Evolutionary conservation across 208 protist genomes (phyloP), one percentile per base, ranked within the genome.

Genomic region (Leishmania tarentolae): DNA sequence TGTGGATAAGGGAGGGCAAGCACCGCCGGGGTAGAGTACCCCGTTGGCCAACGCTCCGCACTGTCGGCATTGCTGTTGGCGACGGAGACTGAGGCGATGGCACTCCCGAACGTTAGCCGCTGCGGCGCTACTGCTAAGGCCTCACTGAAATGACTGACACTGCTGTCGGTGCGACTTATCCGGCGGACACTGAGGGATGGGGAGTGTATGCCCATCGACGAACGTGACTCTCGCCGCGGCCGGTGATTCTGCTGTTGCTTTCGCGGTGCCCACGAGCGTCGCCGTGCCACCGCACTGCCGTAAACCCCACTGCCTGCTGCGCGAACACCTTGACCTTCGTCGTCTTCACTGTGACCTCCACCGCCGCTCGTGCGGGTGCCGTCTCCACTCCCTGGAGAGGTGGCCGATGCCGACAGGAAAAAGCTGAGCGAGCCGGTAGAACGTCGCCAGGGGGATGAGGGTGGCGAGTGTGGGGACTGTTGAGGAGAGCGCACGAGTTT

Each of bases 361-460:
- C 68, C 68, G 11, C 40, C 37, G 17, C 68, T 72, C n/a, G 19
- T n/a, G 1, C 46, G 50, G 72, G 8, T 42, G 4, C 72, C 52
- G 37, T 56, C 37, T 28, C 3, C 74, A 63, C 74, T 31, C n/a
- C 35, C 21, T 8, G 50, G 52, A 47, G 74, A 59, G 52, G 37
- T 40, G 37, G 56, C 21, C 28, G 52, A 31, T 52, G 24, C 52
- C 13, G 79, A 66, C 19, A 81, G 37, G 69, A 79, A 81, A 31
- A 74, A 85, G 76, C 40, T 78, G 71, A 85, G 82, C 42, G 82
- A 85, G 61, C 75, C 78, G n/a, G 77, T 79, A 2, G 82, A 85
- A 61, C 61, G 31, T 28, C 76, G 82, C 46, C 8, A 57, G 8
- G 82, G 82, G 37, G 82, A 81, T 28, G 76, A 8, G 4, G 52